Evolutionary conservation across 108 stramenopile species (phyloP).

Genomic region (Skeletonema tropicum): DNA sequence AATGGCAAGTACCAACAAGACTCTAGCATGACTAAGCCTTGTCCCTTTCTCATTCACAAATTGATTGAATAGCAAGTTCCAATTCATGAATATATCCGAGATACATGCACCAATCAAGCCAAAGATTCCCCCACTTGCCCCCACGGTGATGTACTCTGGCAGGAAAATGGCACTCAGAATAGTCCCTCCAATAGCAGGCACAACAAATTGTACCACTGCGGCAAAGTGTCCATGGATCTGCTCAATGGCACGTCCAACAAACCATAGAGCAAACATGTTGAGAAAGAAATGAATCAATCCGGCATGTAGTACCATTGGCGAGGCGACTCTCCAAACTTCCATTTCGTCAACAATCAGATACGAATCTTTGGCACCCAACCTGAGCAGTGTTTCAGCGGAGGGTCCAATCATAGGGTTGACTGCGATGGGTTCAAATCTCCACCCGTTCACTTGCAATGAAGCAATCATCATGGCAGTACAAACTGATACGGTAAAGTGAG

Average conservation of each 20-base stretch:
- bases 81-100: conserved; percentile 93
- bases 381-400: conserved; percentile 80
- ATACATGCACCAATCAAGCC: conserved; percentile 92
- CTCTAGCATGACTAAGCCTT: conserved; percentile 69
- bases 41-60: conserved; percentile 76
- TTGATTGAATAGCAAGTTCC: conserved; percentile 83
- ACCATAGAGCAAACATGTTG: conserved; percentile 92
- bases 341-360: conserved; percentile 85
- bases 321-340: conserved; percentile 82
- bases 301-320: conserved; percentile 94
- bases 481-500: conserved; percentile 61
- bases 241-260: conserved; percentile 91
- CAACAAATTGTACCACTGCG: conserved; percentile 69
- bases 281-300: conserved; percentile 92
- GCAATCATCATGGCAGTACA: conserved; percentile 76
- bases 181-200: conserved; percentile 86
- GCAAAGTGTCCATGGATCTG: conserved; percentile 79
- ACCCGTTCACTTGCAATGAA: conserved; percentile 80
- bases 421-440: conserved; percentile 78
- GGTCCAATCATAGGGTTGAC: conserved; percentile 91
- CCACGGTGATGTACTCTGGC: conserved; percentile 90
- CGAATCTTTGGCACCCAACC: conserved; percentile 89
- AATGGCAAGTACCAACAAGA: conserved; percentile 69
- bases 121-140: conserved; percentile 93
- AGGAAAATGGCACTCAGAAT: conserved; percentile 91